Base-by-base conservation (phyloP, 108 stramenopile species). In the Cyclostephanos tholiformis region DNA sequence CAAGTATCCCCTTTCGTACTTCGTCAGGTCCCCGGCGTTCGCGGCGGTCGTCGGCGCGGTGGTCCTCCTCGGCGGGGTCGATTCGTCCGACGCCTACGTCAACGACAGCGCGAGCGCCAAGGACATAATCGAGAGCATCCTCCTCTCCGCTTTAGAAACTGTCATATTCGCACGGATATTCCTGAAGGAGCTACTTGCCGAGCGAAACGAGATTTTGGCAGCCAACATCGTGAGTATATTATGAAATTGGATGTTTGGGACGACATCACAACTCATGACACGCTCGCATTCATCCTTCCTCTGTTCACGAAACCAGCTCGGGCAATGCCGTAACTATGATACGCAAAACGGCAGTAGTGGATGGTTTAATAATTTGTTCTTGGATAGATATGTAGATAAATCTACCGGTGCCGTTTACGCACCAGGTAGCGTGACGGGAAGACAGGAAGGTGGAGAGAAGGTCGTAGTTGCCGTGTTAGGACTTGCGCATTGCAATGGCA, bases 401-500 rank as follows among this genome's bases (percentile, higher is more conserved):
- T 76, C 79, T n/a, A 71, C 20, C 0, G 79, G 74, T 20, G 75
- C 79, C 10, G 38, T 76, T 10, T 80, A 80, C 55, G 79, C 75
- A 11, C 75, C 50, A n/a, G 74, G 52, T 7, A 82, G 76, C 73
- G 76, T 75, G 57, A 49, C 35, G 14, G 76, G 60, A 10, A 77
- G 71, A 41, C 62, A 72, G 2, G 69, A 72, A 26, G 63, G 56
- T 8, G 68, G 70, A 60, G 88, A 74, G 20, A 84, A 85, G 49
- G 72, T 70, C 6, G 85, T 89, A 10, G 87, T 89, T 35, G 89
- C 89, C 23, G 80, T 89, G 8, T 67, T 89, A 51, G 89, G 89
- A 1, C 74, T 89, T 67, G 89, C 89, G 17, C 89, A 89, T 66
- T 89, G 89, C 81, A 89, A 89, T 74, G 89, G 89, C 13, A 84